Conservation (phyloP, 306 rosid species). For the Cucumis cinereus region DNA sequence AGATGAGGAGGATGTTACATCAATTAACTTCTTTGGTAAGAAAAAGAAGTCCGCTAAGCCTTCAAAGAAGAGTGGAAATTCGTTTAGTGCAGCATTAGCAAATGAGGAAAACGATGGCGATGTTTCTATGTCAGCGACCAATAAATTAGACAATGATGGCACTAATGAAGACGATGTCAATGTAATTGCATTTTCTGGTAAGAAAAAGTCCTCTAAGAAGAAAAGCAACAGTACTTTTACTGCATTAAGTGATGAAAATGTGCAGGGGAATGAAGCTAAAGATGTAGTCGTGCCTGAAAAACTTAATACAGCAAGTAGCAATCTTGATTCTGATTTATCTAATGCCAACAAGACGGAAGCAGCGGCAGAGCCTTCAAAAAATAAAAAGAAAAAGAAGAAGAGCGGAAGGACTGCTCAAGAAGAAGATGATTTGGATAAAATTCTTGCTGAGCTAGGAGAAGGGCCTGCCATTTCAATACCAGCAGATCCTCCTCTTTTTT, state of each 20-base stretch:
- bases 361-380: slow-evolving; percentile 53
- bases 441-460: slow-evolving; percentile 94
- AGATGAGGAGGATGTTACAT: slow-evolving; percentile 39
- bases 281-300: slow-evolving; percentile 32
- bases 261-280: slow-evolving; percentile 20
- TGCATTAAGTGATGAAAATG: slow-evolving; percentile 30
- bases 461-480: slow-evolving; percentile 28
- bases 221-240: slow-evolving; percentile 27
- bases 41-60: slow-evolving; percentile 75
- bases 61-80: slow-evolving; percentile 41
- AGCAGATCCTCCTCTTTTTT: slow-evolving; percentile 28
- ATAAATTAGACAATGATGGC: slow-evolving; percentile 22
- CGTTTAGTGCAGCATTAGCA: slow-evolving; percentile 19
- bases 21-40: slow-evolving; percentile 63
- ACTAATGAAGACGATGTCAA: slow-evolving; percentile 38
- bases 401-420: slow-evolving; percentile 88
- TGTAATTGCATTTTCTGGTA: slow-evolving; percentile 54
- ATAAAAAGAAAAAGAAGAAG: slow-evolving; percentile 89
- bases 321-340: slow-evolving; percentile 16
- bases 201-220: slow-evolving; percentile 85
- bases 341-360: slow-evolving; percentile 37
- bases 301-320: slow-evolving; percentile 21
- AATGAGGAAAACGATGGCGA: slow-evolving; percentile 35
- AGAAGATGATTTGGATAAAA: slow-evolving; percentile 89
- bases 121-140: slow-evolving; percentile 28